phyloP scores from a whole-genome alignment of 176 grass and related monocot genomes.

The Phoenix dactylifera region DNA sequence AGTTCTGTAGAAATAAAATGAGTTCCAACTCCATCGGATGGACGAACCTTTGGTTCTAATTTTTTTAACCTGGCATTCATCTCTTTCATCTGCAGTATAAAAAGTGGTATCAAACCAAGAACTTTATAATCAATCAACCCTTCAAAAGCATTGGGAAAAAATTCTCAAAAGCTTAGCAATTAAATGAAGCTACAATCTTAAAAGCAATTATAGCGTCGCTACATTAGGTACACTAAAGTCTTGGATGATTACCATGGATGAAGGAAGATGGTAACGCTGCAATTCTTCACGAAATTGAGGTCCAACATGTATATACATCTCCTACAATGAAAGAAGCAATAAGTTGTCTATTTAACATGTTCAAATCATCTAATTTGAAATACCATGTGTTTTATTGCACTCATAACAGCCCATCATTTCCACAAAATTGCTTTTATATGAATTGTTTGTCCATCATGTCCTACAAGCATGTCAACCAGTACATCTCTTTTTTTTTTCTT shows the following conservation, averaged over 20 bases:
- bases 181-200: neutral
- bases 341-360: too few species aligned
- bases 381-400: too few species aligned
- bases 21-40: conserved; percentile 36
- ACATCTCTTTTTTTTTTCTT: too few species aligned
- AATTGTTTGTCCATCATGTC: too few species aligned
- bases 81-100: conserved; percentile 72
- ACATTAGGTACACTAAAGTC: neutral
- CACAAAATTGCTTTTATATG: too few species aligned
- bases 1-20: conserved; percentile 37
- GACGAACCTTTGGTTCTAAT: conserved; percentile 68
- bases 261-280: conserved; percentile 79
- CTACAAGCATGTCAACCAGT: too few species aligned
- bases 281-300: conserved; percentile 93
- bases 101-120: conserved; percentile 19
- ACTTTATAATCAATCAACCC: neutral
- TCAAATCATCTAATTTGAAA: too few species aligned
- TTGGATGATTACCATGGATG: conserved; percentile 57
- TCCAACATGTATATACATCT: conserved; percentile 82
- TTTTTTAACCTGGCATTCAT: conserved; percentile 78
- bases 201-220: neutral
- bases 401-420: too few species aligned
- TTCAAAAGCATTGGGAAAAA: too few species aligned
- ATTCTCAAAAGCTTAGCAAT: too few species aligned
- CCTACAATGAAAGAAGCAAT: conserved; percentile 33